Evolutionary conservation across 2,329 filamentous ascomycete species (phyloP).

Genomic region (Cryphonectria parasitica): DNA sequence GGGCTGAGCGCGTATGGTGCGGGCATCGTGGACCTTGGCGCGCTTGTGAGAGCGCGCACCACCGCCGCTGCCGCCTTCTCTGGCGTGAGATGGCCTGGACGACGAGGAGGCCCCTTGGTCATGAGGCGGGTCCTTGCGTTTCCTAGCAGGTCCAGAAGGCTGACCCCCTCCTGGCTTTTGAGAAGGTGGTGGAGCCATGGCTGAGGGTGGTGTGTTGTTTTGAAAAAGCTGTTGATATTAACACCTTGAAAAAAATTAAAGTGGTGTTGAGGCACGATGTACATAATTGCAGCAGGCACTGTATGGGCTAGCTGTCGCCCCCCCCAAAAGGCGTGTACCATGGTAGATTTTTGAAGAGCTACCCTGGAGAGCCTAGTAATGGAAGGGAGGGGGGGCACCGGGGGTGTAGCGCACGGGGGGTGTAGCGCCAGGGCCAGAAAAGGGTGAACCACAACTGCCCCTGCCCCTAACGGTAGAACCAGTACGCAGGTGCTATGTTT

Average conservation of each 20-base stretch:
- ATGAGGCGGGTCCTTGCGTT: slow-evolving; percentile 33
- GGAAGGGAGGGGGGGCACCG: neutral
- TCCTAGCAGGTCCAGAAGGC: slow-evolving; percentile 27
- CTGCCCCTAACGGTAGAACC: neutral
- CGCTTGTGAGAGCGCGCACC: slow-evolving; percentile 45
- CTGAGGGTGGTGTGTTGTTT: neutral
- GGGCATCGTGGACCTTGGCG: slow-evolving; percentile 50
- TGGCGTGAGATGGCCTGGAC: neutral
- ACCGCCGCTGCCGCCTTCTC: slow-evolving; percentile 33
- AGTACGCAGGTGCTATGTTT: neutral
- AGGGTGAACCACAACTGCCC: neutral
- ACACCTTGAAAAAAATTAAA: neutral
- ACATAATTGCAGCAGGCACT: neutral
- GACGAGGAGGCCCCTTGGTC: neutral
- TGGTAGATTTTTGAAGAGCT: neutral
- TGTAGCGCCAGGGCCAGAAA: neutral
- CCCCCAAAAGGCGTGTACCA: too few species aligned
- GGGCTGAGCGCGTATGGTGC: slow-evolving; percentile 55
- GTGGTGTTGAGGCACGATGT: neutral
- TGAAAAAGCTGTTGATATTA: slow-evolving; percentile 1
- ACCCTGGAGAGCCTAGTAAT: neutral
- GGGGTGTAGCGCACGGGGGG: neutral
- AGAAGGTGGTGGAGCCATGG: slow-evolving; percentile 32
- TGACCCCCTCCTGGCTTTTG: slow-evolving; percentile 18
- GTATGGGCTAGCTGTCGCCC: neutral